Evolutionary conservation across 2,329 filamentous ascomycete genomes (phyloP).

Genomic region (Colletotrichum tabaci): DNA sequence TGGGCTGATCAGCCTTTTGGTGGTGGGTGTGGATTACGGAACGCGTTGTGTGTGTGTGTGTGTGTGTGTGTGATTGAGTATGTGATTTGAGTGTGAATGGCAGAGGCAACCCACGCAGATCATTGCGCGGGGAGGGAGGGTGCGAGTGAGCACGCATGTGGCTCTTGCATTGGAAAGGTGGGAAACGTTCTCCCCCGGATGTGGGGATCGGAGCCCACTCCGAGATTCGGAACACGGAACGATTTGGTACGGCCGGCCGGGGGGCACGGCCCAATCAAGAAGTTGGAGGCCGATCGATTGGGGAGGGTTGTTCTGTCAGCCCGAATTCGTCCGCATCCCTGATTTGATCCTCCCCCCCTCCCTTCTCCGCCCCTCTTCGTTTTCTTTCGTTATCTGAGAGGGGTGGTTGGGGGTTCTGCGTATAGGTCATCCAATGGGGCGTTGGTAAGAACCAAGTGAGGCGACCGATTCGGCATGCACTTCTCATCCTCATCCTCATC

Average conservation of each 20-base stretch:
- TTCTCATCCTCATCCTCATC: conserved; percentile 1
- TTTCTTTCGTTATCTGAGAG: neutral
- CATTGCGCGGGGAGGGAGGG: neutral
- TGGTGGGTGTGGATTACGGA: conserved; percentile 1
- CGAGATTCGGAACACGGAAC: conserved; percentile 33
- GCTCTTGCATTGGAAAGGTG: neutral
- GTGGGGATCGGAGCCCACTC: conserved; percentile 32
- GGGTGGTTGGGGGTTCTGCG: neutral
- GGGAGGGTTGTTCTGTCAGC: neutral
- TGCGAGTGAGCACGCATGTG: neutral
- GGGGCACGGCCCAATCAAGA: neutral
- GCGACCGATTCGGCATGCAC: conserved; percentile 21
- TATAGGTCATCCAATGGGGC: conserved; percentile 7
- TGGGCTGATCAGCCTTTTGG: neutral
- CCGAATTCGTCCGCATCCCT: too few species aligned
- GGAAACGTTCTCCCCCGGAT: neutral
- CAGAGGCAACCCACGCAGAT: conserved; percentile 28
- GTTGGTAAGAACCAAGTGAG: neutral
- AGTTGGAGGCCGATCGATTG: neutral
- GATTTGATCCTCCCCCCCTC: too few species aligned
- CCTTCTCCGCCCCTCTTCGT: too few species aligned
- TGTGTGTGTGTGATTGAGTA: neutral
- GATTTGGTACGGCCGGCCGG: conserved; percentile 10
- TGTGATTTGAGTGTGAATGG: neutral
- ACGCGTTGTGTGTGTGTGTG: neutral